Base-by-base conservation (phyloP, 805 yeast species). In the Candida dajiaensis region DNA sequence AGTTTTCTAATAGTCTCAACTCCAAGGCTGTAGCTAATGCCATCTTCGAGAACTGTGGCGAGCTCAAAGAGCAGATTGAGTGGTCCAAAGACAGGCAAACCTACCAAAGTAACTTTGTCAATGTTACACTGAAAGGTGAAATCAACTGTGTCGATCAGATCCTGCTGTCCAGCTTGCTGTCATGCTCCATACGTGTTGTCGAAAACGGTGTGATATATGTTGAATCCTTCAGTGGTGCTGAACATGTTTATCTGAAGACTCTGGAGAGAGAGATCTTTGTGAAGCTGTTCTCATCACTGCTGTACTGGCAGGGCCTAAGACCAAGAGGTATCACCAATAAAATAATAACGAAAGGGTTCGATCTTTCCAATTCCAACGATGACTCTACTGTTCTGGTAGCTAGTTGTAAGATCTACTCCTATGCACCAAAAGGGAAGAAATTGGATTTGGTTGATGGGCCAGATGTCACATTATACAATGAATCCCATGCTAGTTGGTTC, bases 331-430 rank as follows among this genome's bases (percentile, higher is more conserved):
- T 79, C 10, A 76, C 74, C 28, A 73, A 78, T 50, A 80, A 80
- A 56, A 49, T 44, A 36, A 37, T 54, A 19, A 19, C n/a, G 5
- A 43, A 49, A n/a, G 54, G 59, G 4, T 49, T 61, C 39, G 40
- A 54, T 21, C n/a, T 20, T 23, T 51, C 48, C 21, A 57, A 46
- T 38, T 62, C 60, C 6, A 70, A 66, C 53, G 71, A 66, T 44
- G 40, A 44, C 11, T 46, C 47, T 25, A 64, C 64, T 51, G 57
- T 83, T 13, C 64, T 83, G 42, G 83, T 81, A 18, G 81, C 88
- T 46, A 72, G 85, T 36, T 78, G 84, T 56, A 79, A 78, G 58
- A 71, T 84, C 1, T 85, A 65, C 62, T 89, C 87, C 0, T 87
- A 45, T 51, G 56, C 41, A 11, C 67, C 64, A 36, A 49, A 52